A percentile compares a stretch with the other conserved stretches of the same genome.
Evolutionary conservation across 2,329 filamentous ascomycete species (phyloP).

Genomic region (Macrophomina phaseolina): DNA sequence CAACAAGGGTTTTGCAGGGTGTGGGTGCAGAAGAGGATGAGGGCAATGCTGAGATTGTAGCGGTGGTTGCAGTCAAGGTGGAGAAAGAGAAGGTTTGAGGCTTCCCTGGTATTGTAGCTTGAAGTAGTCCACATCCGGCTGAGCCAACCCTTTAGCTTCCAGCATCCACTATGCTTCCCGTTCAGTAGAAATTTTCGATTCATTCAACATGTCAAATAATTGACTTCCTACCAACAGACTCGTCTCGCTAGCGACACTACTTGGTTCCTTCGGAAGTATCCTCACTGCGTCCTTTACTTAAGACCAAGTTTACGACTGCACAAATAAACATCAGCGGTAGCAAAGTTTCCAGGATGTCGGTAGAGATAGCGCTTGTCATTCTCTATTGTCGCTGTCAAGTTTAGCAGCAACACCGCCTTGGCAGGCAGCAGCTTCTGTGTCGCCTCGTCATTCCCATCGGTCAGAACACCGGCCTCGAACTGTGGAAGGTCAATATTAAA

Average conservation of each 20-base stretch:
- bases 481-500: neutral
- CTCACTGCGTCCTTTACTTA: neutral
- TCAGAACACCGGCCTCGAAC: neutral
- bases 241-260: neutral
- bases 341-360: neutral
- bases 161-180: neutral
- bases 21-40: neutral
- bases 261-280: slow-evolving; percentile 5
- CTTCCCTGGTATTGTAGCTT: neutral
- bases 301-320: neutral
- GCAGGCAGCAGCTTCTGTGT: too few species aligned
- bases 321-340: neutral
- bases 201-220: neutral
- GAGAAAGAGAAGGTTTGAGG: neutral
- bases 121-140: neutral
- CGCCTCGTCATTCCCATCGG: neutral
- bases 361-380: neutral
- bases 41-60: neutral
- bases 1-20: neutral
- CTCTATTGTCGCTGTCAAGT: neutral
- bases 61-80: neutral
- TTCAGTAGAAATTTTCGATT: neutral
- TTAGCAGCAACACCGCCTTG: neutral
- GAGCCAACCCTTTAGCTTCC: neutral
- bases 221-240: neutral